Conservation (phyloP, 306 rosid species). For the Glycine latifolia region DNA sequence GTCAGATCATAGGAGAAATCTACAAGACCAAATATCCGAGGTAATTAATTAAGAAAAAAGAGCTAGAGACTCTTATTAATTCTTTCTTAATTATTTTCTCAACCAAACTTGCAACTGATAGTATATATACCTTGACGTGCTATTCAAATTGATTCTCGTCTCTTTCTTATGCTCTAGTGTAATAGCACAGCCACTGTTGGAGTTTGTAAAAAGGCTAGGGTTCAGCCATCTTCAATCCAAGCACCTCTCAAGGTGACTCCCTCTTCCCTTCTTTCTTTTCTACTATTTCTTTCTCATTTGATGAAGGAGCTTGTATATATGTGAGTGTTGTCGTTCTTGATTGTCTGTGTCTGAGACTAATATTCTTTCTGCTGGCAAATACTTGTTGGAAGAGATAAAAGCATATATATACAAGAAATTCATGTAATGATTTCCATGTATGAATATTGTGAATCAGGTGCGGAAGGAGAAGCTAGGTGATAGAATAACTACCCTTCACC, state of each 20-base stretch:
- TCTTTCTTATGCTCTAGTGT: slow-evolving; percentile 51
- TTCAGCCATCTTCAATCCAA: slow-evolving; percentile 73
- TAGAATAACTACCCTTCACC: slow-evolving; percentile 89
- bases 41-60: slow-evolving; percentile 40
- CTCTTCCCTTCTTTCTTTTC: slow-evolving; percentile 42
- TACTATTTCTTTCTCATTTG: not conserved
- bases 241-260: slow-evolving; percentile 73
- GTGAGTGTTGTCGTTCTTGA: slow-evolving; percentile 26
- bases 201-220: slow-evolving; percentile 77
- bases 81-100: not conserved
- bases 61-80: not conserved
- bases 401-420: not conserved
- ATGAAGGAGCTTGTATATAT: slow-evolving; percentile 20
- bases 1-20: slow-evolving; percentile 49
- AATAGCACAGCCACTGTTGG: slow-evolving; percentile 59
- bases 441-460: slow-evolving; percentile 58
- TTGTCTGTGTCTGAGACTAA: slow-evolving; percentile 39
- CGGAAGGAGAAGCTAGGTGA: slow-evolving; percentile 94
- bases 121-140: not conserved
- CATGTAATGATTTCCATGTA: slow-evolving; percentile 25
- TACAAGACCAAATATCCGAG: slow-evolving; percentile 63
- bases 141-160: slow-evolving; percentile 12
- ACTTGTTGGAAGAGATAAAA: slow-evolving; percentile 25
- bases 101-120: not conserved
- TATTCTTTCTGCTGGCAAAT: slow-evolving; percentile 44